Percentiles rank a stretch among this genome's conserved stretches.
Conservation (phyloP, 1,284 basidiomycete species). For the Polyporus tsugae region DNA sequence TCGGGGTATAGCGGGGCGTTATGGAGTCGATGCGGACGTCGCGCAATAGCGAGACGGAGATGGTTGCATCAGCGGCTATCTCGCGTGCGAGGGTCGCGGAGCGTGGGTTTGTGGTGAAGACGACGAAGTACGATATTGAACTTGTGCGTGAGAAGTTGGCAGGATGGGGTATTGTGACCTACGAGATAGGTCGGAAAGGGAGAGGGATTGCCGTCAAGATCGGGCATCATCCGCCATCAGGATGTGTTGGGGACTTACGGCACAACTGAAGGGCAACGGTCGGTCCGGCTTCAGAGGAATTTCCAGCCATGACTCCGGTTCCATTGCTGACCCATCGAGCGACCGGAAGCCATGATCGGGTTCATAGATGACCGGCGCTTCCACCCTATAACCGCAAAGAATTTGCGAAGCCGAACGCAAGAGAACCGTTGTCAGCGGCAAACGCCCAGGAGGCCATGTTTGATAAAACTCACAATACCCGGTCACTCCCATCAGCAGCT, state of each 20-base stretch:
- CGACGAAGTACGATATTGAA: constrained; percentile 72
- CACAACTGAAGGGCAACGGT: constrained; percentile 68
- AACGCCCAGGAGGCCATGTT: background rate
- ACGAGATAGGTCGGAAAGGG: background rate
- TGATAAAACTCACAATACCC: constrained; percentile 54
- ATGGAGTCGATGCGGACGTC: constrained; percentile 57
- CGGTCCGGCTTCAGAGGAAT: constrained; percentile 70
- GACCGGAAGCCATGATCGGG: constrained; percentile 69
- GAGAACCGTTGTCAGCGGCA: background rate
- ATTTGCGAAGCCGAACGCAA: constrained; percentile 9
- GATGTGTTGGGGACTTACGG: constrained; percentile 50
- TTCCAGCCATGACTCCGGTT: constrained; percentile 68
- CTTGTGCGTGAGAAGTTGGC: constrained; percentile 64
- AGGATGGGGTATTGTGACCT: constrained; percentile 71
- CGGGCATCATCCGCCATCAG: background rate
- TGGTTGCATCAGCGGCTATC: constrained; percentile 73
- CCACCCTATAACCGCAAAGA: constrained; percentile 52
- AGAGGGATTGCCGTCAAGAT: constrained; percentile 15
- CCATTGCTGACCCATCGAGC: constrained; percentile 53
- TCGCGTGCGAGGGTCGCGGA: constrained; percentile 62
- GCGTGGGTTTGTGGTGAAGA: constrained; percentile 69
- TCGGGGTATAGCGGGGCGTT: constrained; percentile 31
- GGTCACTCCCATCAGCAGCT: constrained; percentile 53
- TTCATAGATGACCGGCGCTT: constrained; percentile 67
- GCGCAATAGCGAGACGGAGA: constrained; percentile 67